Conservation (phyloP, 495 filamentous ascomycete genomes). For the Lasiosphaeris hirsuta region DNA sequence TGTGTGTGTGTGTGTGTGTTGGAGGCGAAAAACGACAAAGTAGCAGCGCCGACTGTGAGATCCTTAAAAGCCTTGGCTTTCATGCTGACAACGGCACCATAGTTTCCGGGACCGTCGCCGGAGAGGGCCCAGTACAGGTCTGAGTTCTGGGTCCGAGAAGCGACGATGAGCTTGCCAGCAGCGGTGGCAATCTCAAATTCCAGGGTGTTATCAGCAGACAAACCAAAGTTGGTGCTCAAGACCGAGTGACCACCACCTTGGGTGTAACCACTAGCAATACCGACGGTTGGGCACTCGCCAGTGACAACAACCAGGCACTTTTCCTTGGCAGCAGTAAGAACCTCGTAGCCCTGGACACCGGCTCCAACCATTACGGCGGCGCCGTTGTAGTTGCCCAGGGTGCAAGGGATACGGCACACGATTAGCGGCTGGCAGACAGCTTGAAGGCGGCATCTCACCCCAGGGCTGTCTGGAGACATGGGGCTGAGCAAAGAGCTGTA, state of each 20-base stretch:
- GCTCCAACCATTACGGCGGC: constrained; percentile 54
- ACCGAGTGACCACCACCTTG: constrained; percentile 62
- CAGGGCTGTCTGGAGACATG: no score
- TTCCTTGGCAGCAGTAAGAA: constrained; percentile 42
- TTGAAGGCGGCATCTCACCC: no score
- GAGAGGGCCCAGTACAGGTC: constrained; percentile 62
- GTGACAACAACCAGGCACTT: constrained; percentile 50
- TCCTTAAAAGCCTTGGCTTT: constrained; percentile 44
- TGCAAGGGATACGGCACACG: constrained; percentile 37
- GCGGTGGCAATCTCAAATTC: constrained; percentile 58
- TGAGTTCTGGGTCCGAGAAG: constrained; percentile 44
- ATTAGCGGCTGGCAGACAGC: constrained; percentile 37
- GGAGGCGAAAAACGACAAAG: constrained; percentile 28
- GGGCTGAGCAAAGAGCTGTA: no score
- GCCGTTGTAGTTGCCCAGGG: constrained; percentile 52
- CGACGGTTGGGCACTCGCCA: constrained; percentile 51
- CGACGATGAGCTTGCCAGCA: constrained; percentile 42
- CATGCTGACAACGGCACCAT: constrained; percentile 43
- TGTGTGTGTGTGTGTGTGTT: constrained; percentile 33
- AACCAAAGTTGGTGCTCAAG: constrained; percentile 52
- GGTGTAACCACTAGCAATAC: constrained; percentile 51
- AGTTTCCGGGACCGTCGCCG: constrained; percentile 54
- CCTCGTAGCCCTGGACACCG: constrained; percentile 55
- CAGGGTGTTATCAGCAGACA: constrained; percentile 59
- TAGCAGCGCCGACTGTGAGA: constrained; percentile 27